phyloP scores from a whole-genome alignment of 257 asterid genomes.

The Parsonsia alboflavescens region DNA sequence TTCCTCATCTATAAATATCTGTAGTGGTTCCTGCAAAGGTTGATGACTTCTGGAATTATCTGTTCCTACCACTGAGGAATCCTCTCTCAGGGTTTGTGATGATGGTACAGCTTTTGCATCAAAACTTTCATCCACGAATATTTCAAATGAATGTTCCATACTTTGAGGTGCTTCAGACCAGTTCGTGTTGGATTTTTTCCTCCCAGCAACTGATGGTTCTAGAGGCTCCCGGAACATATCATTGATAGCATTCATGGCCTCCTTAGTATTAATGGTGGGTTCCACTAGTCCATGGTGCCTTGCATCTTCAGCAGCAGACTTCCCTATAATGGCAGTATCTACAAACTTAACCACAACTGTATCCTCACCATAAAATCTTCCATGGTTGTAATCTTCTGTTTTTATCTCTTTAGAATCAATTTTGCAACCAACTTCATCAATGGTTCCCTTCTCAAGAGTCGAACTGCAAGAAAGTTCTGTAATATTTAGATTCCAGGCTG shows the following conservation, averaged over 20 bases:
- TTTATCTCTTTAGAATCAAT: constrained; percentile 14
- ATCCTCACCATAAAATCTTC: constrained; percentile 36
- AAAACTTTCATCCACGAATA: constrained; percentile 42
- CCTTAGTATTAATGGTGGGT: constrained; percentile 80
- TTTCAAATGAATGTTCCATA: constrained; percentile 34
- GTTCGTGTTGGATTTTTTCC: constrained; percentile 33
- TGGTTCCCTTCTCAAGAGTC: constrained; percentile 15
- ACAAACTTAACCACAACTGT: constrained; percentile 58
- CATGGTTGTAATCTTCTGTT: constrained; percentile 25
- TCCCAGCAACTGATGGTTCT: constrained; percentile 45
- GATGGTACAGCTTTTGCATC: constrained; percentile 24
- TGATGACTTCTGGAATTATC: constrained; percentile 27
- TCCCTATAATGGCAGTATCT: constrained; percentile 67
- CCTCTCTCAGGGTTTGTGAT: constrained; percentile 25
- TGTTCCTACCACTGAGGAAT: constrained; percentile 20
- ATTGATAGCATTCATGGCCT: constrained; percentile 77
- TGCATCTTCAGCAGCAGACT: constrained; percentile 66
- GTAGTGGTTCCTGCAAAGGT: constrained; percentile 46
- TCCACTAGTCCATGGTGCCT: constrained; percentile 93
- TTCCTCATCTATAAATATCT: constrained; percentile 64
- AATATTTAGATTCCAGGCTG: constrained; percentile 8
- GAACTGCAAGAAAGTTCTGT: constrained; percentile 23
- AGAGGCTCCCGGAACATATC: constrained; percentile 80
- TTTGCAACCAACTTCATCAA: constrained; percentile 17
- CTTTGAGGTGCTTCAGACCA: constrained; percentile 27